These are phyloP conservation scores for Tritrichomonas foetus DNA, from an alignment of 208 protist species.

Conservation along the genomic window DNA sequence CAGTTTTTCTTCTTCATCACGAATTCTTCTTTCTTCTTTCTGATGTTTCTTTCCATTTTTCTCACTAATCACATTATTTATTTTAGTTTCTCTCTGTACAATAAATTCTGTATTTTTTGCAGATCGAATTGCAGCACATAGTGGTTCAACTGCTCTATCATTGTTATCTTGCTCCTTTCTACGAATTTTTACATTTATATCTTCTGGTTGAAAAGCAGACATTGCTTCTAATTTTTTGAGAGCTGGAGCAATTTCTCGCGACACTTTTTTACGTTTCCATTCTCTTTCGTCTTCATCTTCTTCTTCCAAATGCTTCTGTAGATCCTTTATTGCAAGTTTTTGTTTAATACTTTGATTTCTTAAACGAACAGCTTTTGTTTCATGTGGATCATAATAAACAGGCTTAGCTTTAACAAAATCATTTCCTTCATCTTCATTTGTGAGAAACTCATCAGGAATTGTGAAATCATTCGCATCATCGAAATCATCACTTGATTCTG, in stretches of 20 bases:
- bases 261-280: background rate
- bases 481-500: too few relatives aligned
- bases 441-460: background rate
- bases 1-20: too few relatives aligned
- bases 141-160: background rate
- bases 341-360: constrained; percentile 14
- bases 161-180: background rate
- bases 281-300: constrained; percentile 16
- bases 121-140: background rate
- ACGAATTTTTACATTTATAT: background rate
- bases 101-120: constrained; percentile 4
- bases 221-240: background rate
- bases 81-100: background rate
- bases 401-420: too few relatives aligned
- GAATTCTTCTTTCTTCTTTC: background rate
- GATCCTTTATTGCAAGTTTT: background rate
- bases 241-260: background rate
- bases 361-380: background rate
- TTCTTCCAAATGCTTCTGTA: background rate
- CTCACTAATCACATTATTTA: background rate
- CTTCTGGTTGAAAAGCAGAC: background rate
- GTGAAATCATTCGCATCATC: background rate
- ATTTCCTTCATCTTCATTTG: background rate
- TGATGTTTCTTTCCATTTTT: background rate
- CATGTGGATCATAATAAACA: constrained; percentile 18